Evolutionary conservation across 2,329 filamentous ascomycete species (phyloP), one percentile per base, ranked within the genome.

Genomic region (Verticillium albo-atrum): DNA sequence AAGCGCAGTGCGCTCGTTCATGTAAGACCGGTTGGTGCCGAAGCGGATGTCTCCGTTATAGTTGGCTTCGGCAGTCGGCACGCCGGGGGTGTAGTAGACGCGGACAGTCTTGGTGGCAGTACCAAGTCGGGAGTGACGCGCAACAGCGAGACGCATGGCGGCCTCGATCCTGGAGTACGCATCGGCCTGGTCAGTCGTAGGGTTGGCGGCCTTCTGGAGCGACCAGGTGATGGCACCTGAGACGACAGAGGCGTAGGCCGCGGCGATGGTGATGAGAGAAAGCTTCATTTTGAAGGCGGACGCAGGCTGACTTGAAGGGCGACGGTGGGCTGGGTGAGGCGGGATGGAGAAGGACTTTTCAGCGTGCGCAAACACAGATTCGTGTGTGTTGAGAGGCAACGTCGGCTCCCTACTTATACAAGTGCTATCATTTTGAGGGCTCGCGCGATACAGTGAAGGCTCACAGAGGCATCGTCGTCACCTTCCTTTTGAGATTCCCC

Each of bases 1-100:
- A 65, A 81, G 70, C 5, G 78, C 77, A 3, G 77, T 79, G 15
- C 78, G 77, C 67, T 80, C 76, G 54, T 67, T 79, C 78, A 81
- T 80, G 70, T 77, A 80, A 0, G 73, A 62, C 9, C 78, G 66
- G 70, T 79, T 71, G 14, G 71, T 69, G 5, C 77, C 78, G 66
- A 81, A 80, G 15, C 78, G 75, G n/a, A 80, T 68, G 66, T 77
- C 74, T 47, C 78, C 78, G 65, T 75, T 78, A 68, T 72, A 77
- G 71, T 68, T 77, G 9, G 72, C 78, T 62, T 80, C 78, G 26
- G 78, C 78, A 0, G 78, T 80, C 9, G 73, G 70, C 12, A 81
- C 77, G 23, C 76, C 70, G 6, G 78, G 76, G 9, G 70, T 66
- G 67, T 81, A 80, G 42, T 71, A 67, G 26, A 77, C 75, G 1